Base-by-base conservation (phyloP, 2,329 filamentous ascomycete genomes). In the Phialophora verrucosa region DNA sequence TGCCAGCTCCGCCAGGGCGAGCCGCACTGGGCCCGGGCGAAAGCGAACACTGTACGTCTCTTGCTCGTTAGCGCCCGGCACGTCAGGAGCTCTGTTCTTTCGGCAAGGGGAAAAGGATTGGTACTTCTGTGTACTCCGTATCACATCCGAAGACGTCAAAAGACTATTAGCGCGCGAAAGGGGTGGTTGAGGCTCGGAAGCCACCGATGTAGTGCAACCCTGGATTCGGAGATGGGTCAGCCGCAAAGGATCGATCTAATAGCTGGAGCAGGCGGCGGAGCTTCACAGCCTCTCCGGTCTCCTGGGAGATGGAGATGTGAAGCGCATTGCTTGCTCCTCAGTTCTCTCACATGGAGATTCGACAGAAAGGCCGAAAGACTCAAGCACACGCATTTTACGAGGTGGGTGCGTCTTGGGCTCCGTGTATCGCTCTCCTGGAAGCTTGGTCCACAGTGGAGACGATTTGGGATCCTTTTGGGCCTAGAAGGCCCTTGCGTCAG, bases 401-500 rank as follows among this genome's bases (percentile, higher is more conserved):
- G 38, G 38, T 42, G 38, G 17, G 35, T 5, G 11, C 35, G 12
- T 38, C 0, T 38, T 17, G 35, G 1, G 35, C 35, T 14, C 14
- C 35, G 35, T 17, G 35, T 35, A 44, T 17, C 38, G 8, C 14
- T n/a, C 17, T 44, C 38, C 27, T 20, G 42, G 57, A 50, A 59
- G 42, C 57, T 59, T 59, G 38, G 44, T 29, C 57, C 57, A 59
- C 38, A n/a, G 44, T 47, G 35, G 47, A 50, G 50, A 47, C 17
- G 62, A 44, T 3, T 3, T n/a, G n/a, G 50, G 35, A 58, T 10
- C 51, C 20, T 14, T 32, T 54, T 54, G n/a, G 53, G 53, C 12
- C 53, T 55, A 51, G 23, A 51, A 12, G 20, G 20, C 49, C 49
- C 38, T 44, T 44, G 38, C 38, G 38, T 51, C 20, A 51, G 49